phyloP scores from a whole-genome alignment of 495 filamentous ascomycete genomes.

The Tuber microsphaerosporum region DNA sequence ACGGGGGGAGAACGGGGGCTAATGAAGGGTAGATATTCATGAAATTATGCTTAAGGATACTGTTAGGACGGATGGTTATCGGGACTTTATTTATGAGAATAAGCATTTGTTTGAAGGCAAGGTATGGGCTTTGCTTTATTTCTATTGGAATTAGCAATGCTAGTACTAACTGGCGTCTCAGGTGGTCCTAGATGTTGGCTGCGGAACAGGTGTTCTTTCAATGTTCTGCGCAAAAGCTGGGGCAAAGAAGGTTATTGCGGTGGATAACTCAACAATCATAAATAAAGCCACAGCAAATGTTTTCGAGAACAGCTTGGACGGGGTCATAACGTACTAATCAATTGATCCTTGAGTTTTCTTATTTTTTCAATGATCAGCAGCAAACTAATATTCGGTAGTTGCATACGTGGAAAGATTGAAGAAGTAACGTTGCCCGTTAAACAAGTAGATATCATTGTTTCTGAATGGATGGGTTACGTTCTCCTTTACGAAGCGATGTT shows the following conservation, averaged over 20 bases:
- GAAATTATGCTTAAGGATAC: constrained; percentile 82
- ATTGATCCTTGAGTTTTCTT: background rate
- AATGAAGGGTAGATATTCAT: constrained; percentile 61
- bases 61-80: constrained; percentile 60
- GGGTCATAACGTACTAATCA: constrained; percentile 62
- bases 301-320: constrained; percentile 67
- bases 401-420: constrained; percentile 76
- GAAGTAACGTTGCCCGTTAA: constrained; percentile 72
- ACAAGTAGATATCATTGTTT: constrained; percentile 89
- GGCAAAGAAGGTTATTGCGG: constrained; percentile 81
- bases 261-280: constrained; percentile 91
- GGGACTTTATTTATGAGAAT: constrained; percentile 70
- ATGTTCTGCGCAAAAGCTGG: constrained; percentile 91
- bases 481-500: constrained; percentile 93
- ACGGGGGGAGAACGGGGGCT: background rate
- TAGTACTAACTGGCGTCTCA: background rate
- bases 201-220: constrained; percentile 85
- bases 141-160: background rate
- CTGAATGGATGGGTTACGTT: constrained; percentile 97
- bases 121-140: constrained; percentile 17
- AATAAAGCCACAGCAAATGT: constrained; percentile 79
- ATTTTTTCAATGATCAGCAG: background rate
- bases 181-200: constrained; percentile 85
- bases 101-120: constrained; percentile 86
- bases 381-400: constrained; percentile 12